A percentile compares a stretch with the other conserved stretches of the same genome.
Conservation (phyloP, 1,139 yeast genomes). For the Suhomyces kunorum region DNA sequence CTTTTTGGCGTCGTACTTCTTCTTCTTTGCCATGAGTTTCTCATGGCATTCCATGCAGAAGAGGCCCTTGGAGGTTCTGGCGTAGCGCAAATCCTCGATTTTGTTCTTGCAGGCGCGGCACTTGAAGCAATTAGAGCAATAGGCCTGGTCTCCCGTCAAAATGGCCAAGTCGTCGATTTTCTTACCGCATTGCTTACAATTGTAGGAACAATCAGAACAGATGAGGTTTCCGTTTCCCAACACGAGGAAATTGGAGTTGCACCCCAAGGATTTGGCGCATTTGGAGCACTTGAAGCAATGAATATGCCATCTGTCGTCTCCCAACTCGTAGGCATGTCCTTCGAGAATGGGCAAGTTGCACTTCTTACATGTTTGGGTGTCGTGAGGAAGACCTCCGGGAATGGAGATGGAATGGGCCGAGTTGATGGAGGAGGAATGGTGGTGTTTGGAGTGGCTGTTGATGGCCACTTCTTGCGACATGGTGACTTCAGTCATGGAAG, state of each 20-base stretch:
- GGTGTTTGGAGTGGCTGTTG: constrained; percentile 3
- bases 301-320: constrained; percentile 95
- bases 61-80: constrained; percentile 89
- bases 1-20: constrained; percentile 50
- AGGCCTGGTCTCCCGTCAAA: constrained; percentile 91
- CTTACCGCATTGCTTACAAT: constrained; percentile 83
- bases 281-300: constrained; percentile 88
- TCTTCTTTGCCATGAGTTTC: constrained; percentile 70
- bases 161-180: constrained; percentile 96
- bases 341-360: constrained; percentile 55
- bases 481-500: constrained; percentile 9
- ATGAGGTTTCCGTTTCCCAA: constrained; percentile 90
- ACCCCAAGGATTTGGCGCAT: constrained; percentile 75
- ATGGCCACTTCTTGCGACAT: constrained; percentile 8
- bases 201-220: constrained; percentile 88
- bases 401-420: constrained; percentile 10
- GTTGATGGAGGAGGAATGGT: constrained; percentile 5
- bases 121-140: constrained; percentile 86
- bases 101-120: constrained; percentile 88
- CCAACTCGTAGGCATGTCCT: constrained; percentile 81
- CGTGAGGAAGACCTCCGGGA: constrained; percentile 10
- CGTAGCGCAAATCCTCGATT: constrained; percentile 88
- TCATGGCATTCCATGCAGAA: constrained; percentile 95
- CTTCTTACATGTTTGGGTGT: constrained; percentile 42
- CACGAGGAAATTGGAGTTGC: constrained; percentile 86